Conservation (phyloP, 805 yeast species). For the Grigorovia humatica region DNA sequence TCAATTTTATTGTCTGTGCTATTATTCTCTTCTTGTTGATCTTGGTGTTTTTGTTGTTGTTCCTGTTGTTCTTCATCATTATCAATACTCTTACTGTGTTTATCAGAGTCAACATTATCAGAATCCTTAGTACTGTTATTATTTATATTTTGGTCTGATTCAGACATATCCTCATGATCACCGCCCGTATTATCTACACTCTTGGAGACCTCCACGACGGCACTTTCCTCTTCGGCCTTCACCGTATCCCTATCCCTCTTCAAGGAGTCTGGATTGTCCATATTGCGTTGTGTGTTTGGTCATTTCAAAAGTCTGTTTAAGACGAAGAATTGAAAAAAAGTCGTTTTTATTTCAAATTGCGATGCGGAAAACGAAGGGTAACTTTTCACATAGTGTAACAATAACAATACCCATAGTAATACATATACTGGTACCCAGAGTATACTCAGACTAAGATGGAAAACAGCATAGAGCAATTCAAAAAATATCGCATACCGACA, state of each 20-base stretch:
- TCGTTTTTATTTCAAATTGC: background rate
- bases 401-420: no score
- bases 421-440: no score
- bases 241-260: background rate
- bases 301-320: background rate
- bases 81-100: conserved; percentile 29
- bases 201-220: no score
- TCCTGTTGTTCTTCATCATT: conserved; percentile 39
- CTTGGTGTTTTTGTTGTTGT: no score
- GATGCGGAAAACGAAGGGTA: background rate
- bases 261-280: background rate
- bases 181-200: no score
- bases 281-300: background rate
- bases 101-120: conserved; percentile 2
- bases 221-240: background rate
- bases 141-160: background rate
- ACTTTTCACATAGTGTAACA: no score
- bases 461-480: conserved; percentile 21
- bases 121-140: conserved; percentile 2
- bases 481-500: conserved; percentile 29
- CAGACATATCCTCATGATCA: no score
- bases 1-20: background rate
- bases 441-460: no score
- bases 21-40: conserved; percentile 47
- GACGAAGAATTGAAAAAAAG: background rate